Evolutionary conservation across 108 stramenopile species (phyloP).

Genomic region (Parmales sp.): DNA sequence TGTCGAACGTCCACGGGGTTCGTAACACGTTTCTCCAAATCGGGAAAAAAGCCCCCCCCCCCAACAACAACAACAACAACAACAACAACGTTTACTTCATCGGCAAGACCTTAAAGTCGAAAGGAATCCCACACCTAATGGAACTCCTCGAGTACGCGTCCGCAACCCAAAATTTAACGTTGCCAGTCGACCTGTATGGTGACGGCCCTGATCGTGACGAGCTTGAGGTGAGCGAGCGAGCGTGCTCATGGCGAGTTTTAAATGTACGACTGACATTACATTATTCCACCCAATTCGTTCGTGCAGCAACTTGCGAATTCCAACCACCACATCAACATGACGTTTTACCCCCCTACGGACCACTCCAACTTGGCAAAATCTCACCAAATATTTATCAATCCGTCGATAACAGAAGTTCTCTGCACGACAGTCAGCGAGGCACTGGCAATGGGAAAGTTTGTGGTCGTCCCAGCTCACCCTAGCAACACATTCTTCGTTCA

Average conservation of each 20-base stretch:
- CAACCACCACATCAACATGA: too few species aligned
- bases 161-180: constrained; percentile 48
- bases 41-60: not conserved
- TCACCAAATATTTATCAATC: constrained; percentile 68
- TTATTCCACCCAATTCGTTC: too few species aligned
- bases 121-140: constrained; percentile 67
- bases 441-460: constrained; percentile 85
- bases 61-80: not conserved
- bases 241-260: constrained; percentile 9
- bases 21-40: constrained; percentile 56
- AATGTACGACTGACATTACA: too few species aligned
- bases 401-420: constrained; percentile 69
- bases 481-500: constrained; percentile 69
- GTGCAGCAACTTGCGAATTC: too few species aligned
- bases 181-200: constrained; percentile 70
- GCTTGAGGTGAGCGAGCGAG: not conserved
- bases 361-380: not conserved
- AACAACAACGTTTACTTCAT: constrained; percentile 61
- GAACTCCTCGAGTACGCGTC: constrained; percentile 69
- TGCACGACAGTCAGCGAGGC: constrained; percentile 84
- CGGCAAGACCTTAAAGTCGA: constrained; percentile 81
- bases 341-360: constrained; percentile 10
- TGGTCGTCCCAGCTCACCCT: constrained; percentile 51
- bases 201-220: constrained; percentile 59
- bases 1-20: constrained; percentile 82